phyloP scores from a whole-genome alignment of 371 early-diverging fungal genomes.

The Lichtheimia ornata region DNA sequence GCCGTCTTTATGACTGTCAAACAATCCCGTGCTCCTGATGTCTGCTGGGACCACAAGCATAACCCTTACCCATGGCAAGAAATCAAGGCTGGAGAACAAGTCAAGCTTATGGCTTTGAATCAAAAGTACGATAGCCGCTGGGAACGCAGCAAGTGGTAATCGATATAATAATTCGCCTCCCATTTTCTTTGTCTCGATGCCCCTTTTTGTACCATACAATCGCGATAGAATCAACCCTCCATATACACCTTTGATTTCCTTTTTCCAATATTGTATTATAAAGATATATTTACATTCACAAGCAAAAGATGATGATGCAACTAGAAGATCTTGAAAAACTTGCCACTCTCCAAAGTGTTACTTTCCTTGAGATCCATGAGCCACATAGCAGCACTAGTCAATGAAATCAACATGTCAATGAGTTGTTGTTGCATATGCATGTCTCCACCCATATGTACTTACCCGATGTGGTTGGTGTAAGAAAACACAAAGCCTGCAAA shows the following conservation, averaged over 20 bases:
- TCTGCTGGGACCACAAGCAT: conserved; percentile 36
- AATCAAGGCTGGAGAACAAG: conserved; percentile 45
- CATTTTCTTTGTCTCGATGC: not conserved
- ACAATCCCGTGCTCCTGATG: conserved; percentile 41
- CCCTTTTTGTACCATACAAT: too few species aligned
- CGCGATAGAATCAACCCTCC: too few species aligned
- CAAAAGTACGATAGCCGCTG: conserved; percentile 39
- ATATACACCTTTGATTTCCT: too few species aligned
- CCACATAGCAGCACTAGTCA: conserved; percentile 42
- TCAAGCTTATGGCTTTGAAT: conserved; percentile 37
- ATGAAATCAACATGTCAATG: not conserved
- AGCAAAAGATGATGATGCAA: not conserved
- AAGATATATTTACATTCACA: too few species aligned
- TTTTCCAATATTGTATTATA: too few species aligned
- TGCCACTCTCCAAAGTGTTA: conserved; percentile 4
- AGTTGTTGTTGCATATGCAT: not conserved
- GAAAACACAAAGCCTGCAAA: conserved; percentile 43
- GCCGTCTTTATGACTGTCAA: conserved; percentile 29
- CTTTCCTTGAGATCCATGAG: conserved; percentile 30
- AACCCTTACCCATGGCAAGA: conserved; percentile 42
- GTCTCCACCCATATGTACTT: conserved; percentile 1
- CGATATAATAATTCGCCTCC: not conserved
- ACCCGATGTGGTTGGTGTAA: conserved; percentile 49
- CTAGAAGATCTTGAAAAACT: conserved; percentile 8
- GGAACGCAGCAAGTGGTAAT: conserved; percentile 39